Evolutionary conservation across 371 early-diverging fungal species (phyloP), one percentile per base, ranked within the genome.

Genomic region (Coemansia sp.): DNA sequence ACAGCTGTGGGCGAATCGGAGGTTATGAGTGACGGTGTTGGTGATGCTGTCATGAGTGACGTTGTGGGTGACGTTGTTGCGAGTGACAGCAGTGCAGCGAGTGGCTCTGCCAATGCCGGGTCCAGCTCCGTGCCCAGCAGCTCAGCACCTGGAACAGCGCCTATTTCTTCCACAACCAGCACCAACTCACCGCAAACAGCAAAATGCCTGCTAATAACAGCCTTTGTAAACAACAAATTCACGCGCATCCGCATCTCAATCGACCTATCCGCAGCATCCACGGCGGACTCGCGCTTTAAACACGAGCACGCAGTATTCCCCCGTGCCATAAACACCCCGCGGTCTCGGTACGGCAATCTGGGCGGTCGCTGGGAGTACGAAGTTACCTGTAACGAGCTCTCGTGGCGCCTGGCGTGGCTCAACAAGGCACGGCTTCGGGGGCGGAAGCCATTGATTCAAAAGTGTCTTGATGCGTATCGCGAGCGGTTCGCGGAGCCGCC

Each of bases 391-490:
- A 92, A 92, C 66, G 87, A 89, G 68, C 67, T 92, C 40, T 89
- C 86, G 13, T 88, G 90, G 78, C 86, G 87, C 68, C 77, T 92
- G 61, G 92, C 89, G 4, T 84, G 83, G 74, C 71, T 89, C 69
- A 90, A 90, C 78, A 84, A 81, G 24, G 68, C 83, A 27, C 85
- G 85, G 58, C 78, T 84, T 39, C 64, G 68, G 22, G 85, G 83
- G 21, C 78, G 83, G 62, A 78, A 69, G 26, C 77, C 82, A n/a
- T 74, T 89, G 56, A 71, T 90, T 13, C 88, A 87, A 72, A 82
- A 81, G 64, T 88, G 89, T n/a, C 74, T 90, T 55, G 88, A 88
- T 50, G 83, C 84, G 13, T 90, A 89, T 67, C 83, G 80, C 22
- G 66, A 47, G 18, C 59, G 64, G 55, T 68, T 80, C 24, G 16